Conservation (phyloP, 805 yeast species). For the Candida verbasci region DNA sequence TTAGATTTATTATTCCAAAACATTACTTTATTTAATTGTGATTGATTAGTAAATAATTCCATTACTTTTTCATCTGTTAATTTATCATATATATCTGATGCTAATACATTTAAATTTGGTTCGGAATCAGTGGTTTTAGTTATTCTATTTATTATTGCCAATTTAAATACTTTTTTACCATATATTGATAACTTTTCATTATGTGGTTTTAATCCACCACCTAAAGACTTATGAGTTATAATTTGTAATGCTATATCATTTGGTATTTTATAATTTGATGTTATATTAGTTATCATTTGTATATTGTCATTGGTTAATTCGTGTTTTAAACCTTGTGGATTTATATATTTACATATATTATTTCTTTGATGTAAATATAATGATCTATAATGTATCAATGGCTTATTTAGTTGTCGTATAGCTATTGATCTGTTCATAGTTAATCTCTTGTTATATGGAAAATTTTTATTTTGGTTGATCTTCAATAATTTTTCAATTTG, state of each 20-base stretch:
- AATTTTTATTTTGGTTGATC: neutral
- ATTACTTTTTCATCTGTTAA: constrained; percentile 47
- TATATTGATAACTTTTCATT: constrained; percentile 78
- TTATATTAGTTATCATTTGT: constrained; percentile 43
- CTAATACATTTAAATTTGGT: constrained; percentile 55
- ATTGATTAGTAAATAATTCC: constrained; percentile 48
- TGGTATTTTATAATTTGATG: constrained; percentile 47
- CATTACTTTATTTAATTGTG: constrained; percentile 47
- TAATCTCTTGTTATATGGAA: neutral
- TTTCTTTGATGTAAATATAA: constrained; percentile 48
- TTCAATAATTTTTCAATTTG: neutral
- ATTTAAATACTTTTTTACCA: constrained; percentile 62
- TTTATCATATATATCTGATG: constrained; percentile 49
- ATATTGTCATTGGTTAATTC: constrained; percentile 49
- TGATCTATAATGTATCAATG: constrained; percentile 14
- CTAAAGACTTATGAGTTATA: constrained; percentile 90
- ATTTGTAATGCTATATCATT: constrained; percentile 70
- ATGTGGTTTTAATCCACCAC: constrained; percentile 84
- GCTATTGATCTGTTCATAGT: no score
- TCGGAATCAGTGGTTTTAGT: constrained; percentile 17
- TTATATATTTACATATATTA: constrained; percentile 53
- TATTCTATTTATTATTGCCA: constrained; percentile 42
- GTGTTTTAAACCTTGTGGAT: constrained; percentile 40
- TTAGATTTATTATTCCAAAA: constrained; percentile 62
- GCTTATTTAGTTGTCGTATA: constrained; percentile 11